These are phyloP conservation scores for Zygotorulaspora florentina DNA, from an alignment of 805 yeast genomes.

Conservation along the genomic window DNA sequence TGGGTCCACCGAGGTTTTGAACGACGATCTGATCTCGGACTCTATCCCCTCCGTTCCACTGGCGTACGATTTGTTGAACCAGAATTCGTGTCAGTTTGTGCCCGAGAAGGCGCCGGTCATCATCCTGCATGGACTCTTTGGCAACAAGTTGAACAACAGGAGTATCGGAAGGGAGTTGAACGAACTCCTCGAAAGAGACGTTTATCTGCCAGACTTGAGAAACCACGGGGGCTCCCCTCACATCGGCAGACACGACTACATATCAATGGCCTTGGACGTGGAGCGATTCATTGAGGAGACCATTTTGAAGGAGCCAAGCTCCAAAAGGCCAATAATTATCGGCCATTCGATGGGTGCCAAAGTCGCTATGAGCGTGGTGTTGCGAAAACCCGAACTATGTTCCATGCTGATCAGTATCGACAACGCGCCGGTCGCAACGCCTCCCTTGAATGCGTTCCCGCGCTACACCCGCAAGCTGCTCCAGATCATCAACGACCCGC, in stretches of 20 bases:
- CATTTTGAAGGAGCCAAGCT: conserved; percentile 30
- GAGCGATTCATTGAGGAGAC: conserved; percentile 57
- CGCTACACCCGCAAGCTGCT: conserved; percentile 61
- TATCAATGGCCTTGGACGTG: conserved; percentile 82
- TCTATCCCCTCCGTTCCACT: conserved; percentile 52
- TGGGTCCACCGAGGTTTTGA: conserved; percentile 28
- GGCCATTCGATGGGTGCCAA: conserved; percentile 96
- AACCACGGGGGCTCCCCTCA: conserved; percentile 95
- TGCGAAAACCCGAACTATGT: conserved; percentile 60
- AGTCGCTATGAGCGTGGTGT: conserved; percentile 80
- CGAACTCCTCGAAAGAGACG: conserved; percentile 46
- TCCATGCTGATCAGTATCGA: conserved; percentile 73
- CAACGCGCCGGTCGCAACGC: conserved; percentile 76
- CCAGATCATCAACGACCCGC: conserved; percentile 47
- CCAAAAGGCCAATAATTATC: conserved; percentile 52
- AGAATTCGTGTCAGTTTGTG: conserved; percentile 24
- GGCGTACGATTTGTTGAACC: conserved; percentile 47
- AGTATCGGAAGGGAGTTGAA: conserved; percentile 65
- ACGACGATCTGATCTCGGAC: conserved; percentile 27
- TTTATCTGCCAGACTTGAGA: conserved; percentile 71
- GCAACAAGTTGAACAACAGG: conserved; percentile 75
- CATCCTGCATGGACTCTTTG: conserved; percentile 86
- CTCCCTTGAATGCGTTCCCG: conserved; percentile 56
- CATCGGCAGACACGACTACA: conserved; percentile 64
- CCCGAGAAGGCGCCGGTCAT: conserved; percentile 55